Percentiles rank a stretch among this genome's conserved stretches.
Conservation (phyloP, 2,329 filamentous ascomycete genomes). For the Myriosclerotinia curreyana region DNA sequence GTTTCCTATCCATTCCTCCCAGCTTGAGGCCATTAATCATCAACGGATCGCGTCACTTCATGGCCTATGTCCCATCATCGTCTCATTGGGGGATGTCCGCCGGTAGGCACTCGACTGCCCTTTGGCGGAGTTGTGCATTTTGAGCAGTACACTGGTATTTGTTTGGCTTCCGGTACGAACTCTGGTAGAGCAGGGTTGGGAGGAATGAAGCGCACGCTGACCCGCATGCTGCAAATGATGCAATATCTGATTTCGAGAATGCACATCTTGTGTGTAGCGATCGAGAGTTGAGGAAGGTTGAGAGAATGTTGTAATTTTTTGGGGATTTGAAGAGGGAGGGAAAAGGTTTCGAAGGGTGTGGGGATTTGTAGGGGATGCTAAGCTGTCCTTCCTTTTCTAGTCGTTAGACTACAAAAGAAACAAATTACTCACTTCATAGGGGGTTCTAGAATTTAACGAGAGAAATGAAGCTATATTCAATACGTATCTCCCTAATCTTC, state of each 20-base stretch:
- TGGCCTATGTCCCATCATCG: neutral
- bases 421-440: neutral
- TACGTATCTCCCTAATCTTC: neutral
- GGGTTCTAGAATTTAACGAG: slow-evolving; percentile 9
- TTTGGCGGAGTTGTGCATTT: neutral
- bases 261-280: slow-evolving; percentile 3
- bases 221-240: neutral
- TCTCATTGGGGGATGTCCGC: neutral
- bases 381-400: neutral
- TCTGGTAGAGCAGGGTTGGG: neutral
- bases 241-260: slow-evolving; percentile 19
- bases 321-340: neutral
- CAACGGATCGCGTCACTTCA: neutral
- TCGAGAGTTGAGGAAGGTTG: neutral
- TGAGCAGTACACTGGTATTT: slow-evolving; percentile 9
- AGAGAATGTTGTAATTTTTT: neutral
- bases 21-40: neutral
- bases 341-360: neutral
- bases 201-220: slow-evolving; percentile 9
- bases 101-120: neutral
- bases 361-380: neutral
- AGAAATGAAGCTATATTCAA: neutral
- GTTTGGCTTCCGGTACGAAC: slow-evolving; percentile 14
- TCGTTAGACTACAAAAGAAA: slow-evolving; percentile 8
- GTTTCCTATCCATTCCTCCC: neutral